Evolutionary conservation across 495 filamentous ascomycete species (phyloP), one percentile per base, ranked within the genome.

Genomic region (Aspergillus taichungensis): DNA sequence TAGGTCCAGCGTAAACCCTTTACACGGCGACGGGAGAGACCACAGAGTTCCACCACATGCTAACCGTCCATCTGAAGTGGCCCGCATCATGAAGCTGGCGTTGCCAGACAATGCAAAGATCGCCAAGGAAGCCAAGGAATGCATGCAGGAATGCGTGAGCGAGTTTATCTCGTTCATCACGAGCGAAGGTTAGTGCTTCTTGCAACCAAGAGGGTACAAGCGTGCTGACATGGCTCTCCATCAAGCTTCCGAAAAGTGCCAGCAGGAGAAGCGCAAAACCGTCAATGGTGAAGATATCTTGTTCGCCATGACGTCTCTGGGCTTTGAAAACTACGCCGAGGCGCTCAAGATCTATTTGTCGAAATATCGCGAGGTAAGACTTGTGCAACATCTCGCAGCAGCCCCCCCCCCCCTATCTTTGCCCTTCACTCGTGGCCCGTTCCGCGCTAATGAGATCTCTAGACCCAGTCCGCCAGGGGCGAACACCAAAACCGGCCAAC

Each of bases 151-250:
- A 71, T 98, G 92, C 59, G 92, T 98, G 49, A 96, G 90, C 83
- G 92, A 98, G 76, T 98, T 97, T 68, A 98, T 98, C 73, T 96
- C 91, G 12, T 98, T 98, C 73, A 98, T 98, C 66, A 98, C 92
- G 27, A 96, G 90, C 64, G 92, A 98, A 77, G 92, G 92, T 94
- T 59, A 44, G 61, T 45, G 18, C 18, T 24, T 24, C 18, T 24
- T 24, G 2, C 18, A 24, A 24, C 18, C 18, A 24, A 24, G 18
- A 24, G 2, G 4, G 18, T 24, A 24, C 18, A 24, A 24, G 18
- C 18, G 18, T 24, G 18, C 9, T 40, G 12, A 37, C 36, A 40
- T 18, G 32, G 51, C 35, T n/a, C 5, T 45, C 38, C 61, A 46
- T 60, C 56, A 60, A 98, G 92, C 94, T 8, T 96, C 92, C 46